Evolutionary conservation across 108 stramenopile genomes (phyloP), one percentile per base, ranked within the genome.

Genomic region (Stephanodiscus minutulus): DNA sequence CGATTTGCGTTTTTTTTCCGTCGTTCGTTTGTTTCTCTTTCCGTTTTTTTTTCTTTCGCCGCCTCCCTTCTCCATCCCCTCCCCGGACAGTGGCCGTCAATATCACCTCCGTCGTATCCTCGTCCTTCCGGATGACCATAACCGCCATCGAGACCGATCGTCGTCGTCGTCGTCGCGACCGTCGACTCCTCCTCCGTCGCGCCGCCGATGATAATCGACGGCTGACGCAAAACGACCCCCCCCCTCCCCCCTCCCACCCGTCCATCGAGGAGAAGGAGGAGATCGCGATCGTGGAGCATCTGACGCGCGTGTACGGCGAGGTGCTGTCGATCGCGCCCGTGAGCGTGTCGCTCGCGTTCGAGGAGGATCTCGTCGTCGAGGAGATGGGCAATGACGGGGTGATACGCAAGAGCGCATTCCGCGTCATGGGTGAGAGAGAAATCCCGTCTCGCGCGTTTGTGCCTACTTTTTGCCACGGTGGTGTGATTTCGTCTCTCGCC

Each of bases 121-220:
- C 74, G 35, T 76, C 66, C 37, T 78, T 66, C 33, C 52, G 33
- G 21, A 66, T 74, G 64, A 74, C 73, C 56, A 61, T 74, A 5
- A 64, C 65, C n/a, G 73, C 73, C 54, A 66, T 74, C 31, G 64
- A 74, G 39, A 29, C 52, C 21, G 50, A 27, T 46, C 56, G 61
- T 41, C 60, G 66, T 35, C 24, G 66, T 25, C 39, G 22, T 15
- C 25, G n/a, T n/a, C n/a, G n/a, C n/a, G n/a, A n/a, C n/a, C n/a
- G n/a, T n/a, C n/a, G n/a, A n/a, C n/a, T n/a, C n/a, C n/a, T 31
- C 53, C 27, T 56, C 39, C 62, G 64, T 49, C 31, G 20, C 21
- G 46, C 55, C 10, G 10, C 53, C n/a, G n/a, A n/a, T n/a, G n/a
- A n/a, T n/a, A n/a, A n/a, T n/a, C n/a, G n/a, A n/a, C n/a, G n/a